Conservation (phyloP, 1,284 basidiomycete species). For the Pyrrhoderma noxium region DNA sequence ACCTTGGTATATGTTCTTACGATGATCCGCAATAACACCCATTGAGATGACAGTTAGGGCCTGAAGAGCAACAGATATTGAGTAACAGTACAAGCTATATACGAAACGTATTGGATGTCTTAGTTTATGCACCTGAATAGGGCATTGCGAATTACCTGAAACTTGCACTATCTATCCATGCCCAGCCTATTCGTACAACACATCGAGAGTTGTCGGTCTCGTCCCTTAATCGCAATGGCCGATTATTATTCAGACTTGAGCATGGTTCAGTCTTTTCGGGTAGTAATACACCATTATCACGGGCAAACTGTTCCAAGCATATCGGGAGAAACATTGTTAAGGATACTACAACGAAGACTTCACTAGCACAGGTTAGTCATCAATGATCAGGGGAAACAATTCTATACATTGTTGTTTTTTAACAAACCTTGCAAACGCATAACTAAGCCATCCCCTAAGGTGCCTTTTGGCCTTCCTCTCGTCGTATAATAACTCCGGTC, state of each 20-base stretch:
- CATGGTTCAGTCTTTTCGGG: slow-evolving; percentile 57
- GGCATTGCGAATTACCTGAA: slow-evolving; percentile 55
- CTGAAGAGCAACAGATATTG: slow-evolving; percentile 77
- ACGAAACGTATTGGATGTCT: neutral
- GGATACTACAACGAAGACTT: slow-evolving; percentile 76
- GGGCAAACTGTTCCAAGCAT: slow-evolving; percentile 75
- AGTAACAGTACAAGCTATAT: slow-evolving; percentile 76
- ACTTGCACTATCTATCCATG: slow-evolving; percentile 81
- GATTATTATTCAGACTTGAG: slow-evolving; percentile 20
- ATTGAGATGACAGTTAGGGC: slow-evolving; percentile 87
- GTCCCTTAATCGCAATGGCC: slow-evolving; percentile 16
- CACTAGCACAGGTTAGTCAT: slow-evolving; percentile 35
- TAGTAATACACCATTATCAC: slow-evolving; percentile 69
- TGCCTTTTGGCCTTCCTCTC: slow-evolving; percentile 25
- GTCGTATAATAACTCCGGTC: slow-evolving; percentile 1
- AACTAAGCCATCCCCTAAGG: slow-evolving; percentile 66
- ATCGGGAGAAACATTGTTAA: slow-evolving; percentile 77
- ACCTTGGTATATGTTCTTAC: slow-evolving; percentile 39
- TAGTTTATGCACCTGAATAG: neutral
- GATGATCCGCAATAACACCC: slow-evolving; percentile 80
- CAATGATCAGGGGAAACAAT: neutral
- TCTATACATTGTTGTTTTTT: neutral
- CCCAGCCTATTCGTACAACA: slow-evolving; percentile 67
- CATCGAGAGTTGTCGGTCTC: slow-evolving; percentile 41
- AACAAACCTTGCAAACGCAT: slow-evolving; percentile 65